phyloP scores from a whole-genome alignment of 2,329 filamentous ascomycete species.

The Verticillium dahliae region DNA sequence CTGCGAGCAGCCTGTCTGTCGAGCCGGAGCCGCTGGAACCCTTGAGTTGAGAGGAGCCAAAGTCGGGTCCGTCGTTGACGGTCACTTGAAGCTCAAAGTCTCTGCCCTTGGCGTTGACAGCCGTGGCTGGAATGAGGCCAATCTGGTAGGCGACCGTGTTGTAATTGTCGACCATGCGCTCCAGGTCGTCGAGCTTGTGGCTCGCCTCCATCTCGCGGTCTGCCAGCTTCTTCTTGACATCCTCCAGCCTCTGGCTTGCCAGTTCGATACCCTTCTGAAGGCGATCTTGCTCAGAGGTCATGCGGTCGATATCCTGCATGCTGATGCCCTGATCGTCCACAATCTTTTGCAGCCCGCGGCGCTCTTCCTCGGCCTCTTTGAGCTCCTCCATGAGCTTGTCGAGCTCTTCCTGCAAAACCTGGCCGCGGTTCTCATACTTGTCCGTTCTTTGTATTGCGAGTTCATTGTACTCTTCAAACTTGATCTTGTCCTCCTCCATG shows the following conservation, averaged over 20 bases:
- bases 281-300: conserved; percentile 91
- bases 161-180: conserved; percentile 81
- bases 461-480: conserved; percentile 92
- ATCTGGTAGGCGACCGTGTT: conserved; percentile 94
- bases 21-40: conserved; percentile 30
- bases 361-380: conserved; percentile 75
- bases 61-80: conserved; percentile 73
- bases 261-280: conserved; percentile 84
- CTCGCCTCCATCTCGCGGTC: conserved; percentile 88
- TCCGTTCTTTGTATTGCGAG: conserved; percentile 78
- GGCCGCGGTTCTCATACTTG: conserved; percentile 77
- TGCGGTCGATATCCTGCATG: conserved; percentile 97
- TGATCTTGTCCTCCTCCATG: conserved; percentile 86
- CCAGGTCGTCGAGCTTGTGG: conserved; percentile 83
- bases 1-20: conserved; percentile 70
- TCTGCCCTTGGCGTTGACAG: conserved; percentile 75
- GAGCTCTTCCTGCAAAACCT: conserved; percentile 80
- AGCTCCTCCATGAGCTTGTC: conserved; percentile 71
- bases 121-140: conserved; percentile 77
- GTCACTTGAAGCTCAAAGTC: conserved; percentile 81
- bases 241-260: conserved; percentile 69
- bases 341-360: conserved; percentile 69
- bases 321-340: conserved; percentile 93
- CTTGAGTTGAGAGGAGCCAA: conserved; percentile 51
- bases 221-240: conserved; percentile 72